These are phyloP conservation scores for Suillus occidentalis DNA, from an alignment of 768 basidiomycete species.

Conservation along the genomic window DNA sequence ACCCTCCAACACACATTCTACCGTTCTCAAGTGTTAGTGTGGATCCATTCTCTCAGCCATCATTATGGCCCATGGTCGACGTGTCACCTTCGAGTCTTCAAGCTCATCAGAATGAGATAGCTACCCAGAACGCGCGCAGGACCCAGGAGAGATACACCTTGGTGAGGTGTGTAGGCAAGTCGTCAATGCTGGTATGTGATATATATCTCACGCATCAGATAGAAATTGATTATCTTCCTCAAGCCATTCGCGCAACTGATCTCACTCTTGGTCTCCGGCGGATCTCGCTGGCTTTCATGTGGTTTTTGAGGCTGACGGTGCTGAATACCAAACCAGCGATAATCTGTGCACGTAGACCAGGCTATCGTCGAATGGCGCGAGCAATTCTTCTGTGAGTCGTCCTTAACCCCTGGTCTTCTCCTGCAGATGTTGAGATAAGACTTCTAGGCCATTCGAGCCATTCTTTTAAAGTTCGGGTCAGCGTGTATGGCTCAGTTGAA, in stretches of 20 bases:
- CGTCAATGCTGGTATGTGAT: neutral
- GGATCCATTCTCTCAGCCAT: neutral
- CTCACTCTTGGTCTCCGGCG: constrained; percentile 4
- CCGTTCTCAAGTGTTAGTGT: neutral
- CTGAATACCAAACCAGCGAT: neutral
- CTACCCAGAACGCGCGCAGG: neutral
- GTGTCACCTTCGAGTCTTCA: too few species aligned
- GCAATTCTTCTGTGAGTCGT: neutral
- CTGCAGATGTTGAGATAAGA: neutral
- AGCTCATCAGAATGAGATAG: neutral
- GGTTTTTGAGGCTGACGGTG: neutral
- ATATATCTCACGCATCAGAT: neutral
- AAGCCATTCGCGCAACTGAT: constrained; percentile 14
- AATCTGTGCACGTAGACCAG: neutral
- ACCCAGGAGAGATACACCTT: neutral
- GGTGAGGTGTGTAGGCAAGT: neutral
- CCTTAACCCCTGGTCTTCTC: neutral
- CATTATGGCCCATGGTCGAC: too few species aligned
- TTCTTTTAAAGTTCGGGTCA: neutral
- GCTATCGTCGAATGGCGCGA: constrained; percentile 4
- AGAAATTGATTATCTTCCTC: too few species aligned
- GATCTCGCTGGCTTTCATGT: constrained; percentile 16
- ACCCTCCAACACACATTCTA: neutral
- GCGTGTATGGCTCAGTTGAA: constrained; percentile 10
- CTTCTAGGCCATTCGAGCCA: neutral